Evolutionary conservation across 2,329 filamentous ascomycete species (phyloP), one percentile per base, ranked within the genome.

Genomic region (Apiospora phragmitis): DNA sequence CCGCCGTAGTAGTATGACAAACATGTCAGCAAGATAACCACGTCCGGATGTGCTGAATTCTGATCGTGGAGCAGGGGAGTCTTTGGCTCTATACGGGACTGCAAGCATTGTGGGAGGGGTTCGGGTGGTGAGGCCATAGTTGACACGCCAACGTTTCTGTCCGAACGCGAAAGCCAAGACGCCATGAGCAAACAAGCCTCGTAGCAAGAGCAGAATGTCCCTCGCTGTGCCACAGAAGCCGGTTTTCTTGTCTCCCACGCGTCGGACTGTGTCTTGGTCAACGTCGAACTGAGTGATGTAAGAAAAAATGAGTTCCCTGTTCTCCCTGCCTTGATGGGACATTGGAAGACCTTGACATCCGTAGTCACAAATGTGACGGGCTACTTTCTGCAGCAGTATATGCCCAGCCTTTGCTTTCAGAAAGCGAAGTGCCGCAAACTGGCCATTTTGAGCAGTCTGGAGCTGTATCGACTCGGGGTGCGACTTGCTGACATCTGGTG

Each of bases 31-130:
- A 85, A 70, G 14, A 91, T 86, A 0, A 87, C 83, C 0, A 88
- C 84, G 51, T 92, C 90, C 0, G 89, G 88, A 45, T 92, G 89
- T n/a, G 16, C 88, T 89, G 74, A 90, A 92, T 72, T 92, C 89
- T 0, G 89, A 86, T 2, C 87, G 82, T 0, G 83, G 78, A 0
- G 86, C 82, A 0, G 89, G 90, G 2, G 74, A 84, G 68, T 90
- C 89, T 70, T 92, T 92, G 0, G 88, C 89, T 11, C 82, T 82
- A 72, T 86, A 92, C 0, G 89, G 90, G 0, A 92, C 88, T 0
- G 87, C 86, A 0, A 92, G 82, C 67, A 77, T 81, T 0, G 85
- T 88, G 1, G 42, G 35, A 14, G 67, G 67, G 0, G 4, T 21
- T 12, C 67, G 42, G 3, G 7, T 42, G 18, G 43, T 38, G 35